Evolutionary conservation across 352 stramenopile genomes (phyloP).

Genomic region (Blastocystis sp.): DNA sequence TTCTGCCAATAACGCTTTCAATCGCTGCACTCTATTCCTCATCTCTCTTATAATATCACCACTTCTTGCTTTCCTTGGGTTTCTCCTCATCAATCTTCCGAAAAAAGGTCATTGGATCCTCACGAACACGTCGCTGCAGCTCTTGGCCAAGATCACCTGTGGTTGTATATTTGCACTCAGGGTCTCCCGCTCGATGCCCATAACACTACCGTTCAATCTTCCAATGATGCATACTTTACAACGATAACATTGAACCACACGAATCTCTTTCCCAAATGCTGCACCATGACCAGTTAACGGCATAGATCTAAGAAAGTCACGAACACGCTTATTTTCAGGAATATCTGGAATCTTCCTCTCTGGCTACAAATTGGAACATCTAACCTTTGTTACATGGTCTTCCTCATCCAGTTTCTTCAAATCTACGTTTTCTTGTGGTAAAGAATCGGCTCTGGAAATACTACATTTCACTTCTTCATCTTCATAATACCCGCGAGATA

Average conservation of each 20-base stretch:
- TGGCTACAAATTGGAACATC: not conserved
- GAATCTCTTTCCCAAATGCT: slow-evolving; percentile 24
- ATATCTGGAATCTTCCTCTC: slow-evolving; percentile 49
- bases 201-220: slow-evolving; percentile 6
- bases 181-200: slow-evolving; percentile 43
- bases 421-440: not conserved
- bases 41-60: not conserved
- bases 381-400: slow-evolving; percentile 3
- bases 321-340: slow-evolving; percentile 53
- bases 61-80: not conserved
- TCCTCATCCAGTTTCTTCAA: slow-evolving; percentile 44
- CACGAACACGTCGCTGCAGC: slow-evolving; percentile 29
- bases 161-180: slow-evolving; percentile 38
- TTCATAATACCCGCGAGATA: not conserved
- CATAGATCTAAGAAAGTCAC: slow-evolving; percentile 26
- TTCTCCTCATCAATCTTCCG: not conserved
- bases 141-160: slow-evolving; percentile 34
- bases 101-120: slow-evolving; percentile 24
- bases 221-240: not conserved
- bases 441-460: not conserved
- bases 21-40: slow-evolving; percentile 26
- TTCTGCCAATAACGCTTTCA: slow-evolving; percentile 39
- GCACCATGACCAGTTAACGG: slow-evolving; percentile 30
- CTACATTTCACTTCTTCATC: not conserved
- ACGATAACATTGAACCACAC: slow-evolving; percentile 49